Evolutionary conservation across 148 eudicot genomes (phyloP).

Genomic region (Cornus suecica): DNA sequence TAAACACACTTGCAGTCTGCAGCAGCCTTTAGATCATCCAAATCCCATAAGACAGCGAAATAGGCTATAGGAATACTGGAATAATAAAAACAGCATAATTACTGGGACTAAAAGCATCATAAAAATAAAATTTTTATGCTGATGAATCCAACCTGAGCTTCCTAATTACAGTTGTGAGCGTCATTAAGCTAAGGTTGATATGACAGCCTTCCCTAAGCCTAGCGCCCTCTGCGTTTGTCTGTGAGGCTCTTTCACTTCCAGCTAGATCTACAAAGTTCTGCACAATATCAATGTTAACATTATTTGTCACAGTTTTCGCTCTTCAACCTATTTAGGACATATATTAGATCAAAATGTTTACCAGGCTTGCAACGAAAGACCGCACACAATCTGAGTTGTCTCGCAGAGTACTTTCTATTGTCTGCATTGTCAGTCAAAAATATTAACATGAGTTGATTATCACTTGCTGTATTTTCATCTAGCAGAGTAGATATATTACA

Average conservation of each 20-base stretch:
- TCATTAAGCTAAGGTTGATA: slow-evolving; percentile 92
- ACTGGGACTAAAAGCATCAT: background rate
- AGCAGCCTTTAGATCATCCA: background rate
- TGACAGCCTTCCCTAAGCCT: slow-evolving; percentile 98
- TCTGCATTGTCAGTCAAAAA: slow-evolving; percentile 45
- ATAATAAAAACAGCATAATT: background rate
- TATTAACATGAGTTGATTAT: background rate
- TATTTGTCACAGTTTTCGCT: background rate
- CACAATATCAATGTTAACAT: slow-evolving; percentile 4
- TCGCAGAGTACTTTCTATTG: slow-evolving; percentile 86
- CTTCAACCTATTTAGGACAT: background rate
- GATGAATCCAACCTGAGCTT: slow-evolving; percentile 69
- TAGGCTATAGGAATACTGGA: background rate
- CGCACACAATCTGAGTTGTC: slow-evolving; percentile 77
- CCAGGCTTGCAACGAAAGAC: slow-evolving; percentile 93
- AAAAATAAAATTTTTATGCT: too few species aligned
- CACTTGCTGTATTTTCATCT: background rate
- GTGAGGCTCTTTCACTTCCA: slow-evolving; percentile 97
- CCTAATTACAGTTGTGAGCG: slow-evolving; percentile 92
- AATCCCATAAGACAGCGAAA: background rate
- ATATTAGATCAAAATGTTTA: slow-evolving; percentile 19
- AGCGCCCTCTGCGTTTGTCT: slow-evolving; percentile 86
- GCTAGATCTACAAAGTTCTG: slow-evolving; percentile 98
- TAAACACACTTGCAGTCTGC: background rate
- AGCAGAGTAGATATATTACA: background rate